Base-by-base conservation (phyloP, 208 protist species). In the Leishmania mexicana region DNA sequence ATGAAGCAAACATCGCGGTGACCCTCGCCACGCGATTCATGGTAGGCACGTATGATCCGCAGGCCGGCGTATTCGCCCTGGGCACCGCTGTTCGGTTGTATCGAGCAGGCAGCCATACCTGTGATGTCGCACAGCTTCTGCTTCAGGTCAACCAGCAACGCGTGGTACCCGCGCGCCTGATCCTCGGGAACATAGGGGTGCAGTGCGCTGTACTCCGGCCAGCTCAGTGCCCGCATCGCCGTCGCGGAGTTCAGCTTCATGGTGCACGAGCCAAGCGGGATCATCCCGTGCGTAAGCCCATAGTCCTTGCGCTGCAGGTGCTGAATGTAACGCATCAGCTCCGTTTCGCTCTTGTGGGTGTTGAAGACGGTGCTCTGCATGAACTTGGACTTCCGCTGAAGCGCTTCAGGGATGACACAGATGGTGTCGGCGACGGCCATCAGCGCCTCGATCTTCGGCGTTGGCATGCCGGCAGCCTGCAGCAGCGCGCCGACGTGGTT, bases 241-340 rank as follows among this genome's bases (percentile, higher is more conserved):
- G 96, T 84, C 15, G 98, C 97, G 0, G 98, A 92, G 93, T 99
- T 99, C 21, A 99, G 94, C 89, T 99, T 99, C 99, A 99, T 99
- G 7, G 99, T 99, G 86, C 99, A 99, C 35, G 96, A 99, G 31
- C 99, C 99, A 6, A 99, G 92, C 15, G 99, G 98, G 71, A 99
- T 99, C 98, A 99, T 99, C 47, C 96, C 91, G 72, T 95, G 96
- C 10, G 84, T 92, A 11, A 99, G 88, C 17, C 96, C 96, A 38
- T 99, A 87, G 87, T 99, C 99, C 86, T 98, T 98, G 73, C 88
- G 83, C 87, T 99, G 91, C 28, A 99, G 91, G 2, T 89, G 90
- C 81, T 99, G 94, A 68, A 99, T 95, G 90, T 99, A 99, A 67
- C 99, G 94, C 91, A 99, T 94, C 79, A 99, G 85, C 81, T 99